Evolutionary conservation across 2,329 filamentous ascomycete genomes (phyloP), one percentile per base, ranked within the genome.

Genomic region (Dothistroma septosporum): DNA sequence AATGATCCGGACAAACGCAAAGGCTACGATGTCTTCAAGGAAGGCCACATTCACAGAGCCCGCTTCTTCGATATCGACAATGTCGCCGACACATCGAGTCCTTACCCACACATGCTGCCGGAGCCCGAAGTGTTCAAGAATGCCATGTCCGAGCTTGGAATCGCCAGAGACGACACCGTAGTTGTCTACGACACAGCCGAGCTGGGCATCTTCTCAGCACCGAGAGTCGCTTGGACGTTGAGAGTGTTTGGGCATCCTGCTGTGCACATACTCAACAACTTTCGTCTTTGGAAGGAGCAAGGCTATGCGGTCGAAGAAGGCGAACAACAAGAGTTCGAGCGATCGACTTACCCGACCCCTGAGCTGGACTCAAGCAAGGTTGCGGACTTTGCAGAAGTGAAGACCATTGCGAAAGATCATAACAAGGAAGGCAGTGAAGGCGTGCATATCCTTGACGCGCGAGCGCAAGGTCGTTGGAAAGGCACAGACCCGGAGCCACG

Each of bases 11-110:
- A 83, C 68, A 85, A 85, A 57, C 87, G 92, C 63, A 90, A 85
- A 54, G 94, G 94, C 57, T 85, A 89, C 68, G 83, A 94, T 65
- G 86, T 88, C 48, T 99, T 93, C 80, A 85, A 87, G 67, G 84
- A 91, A 73, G 85, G 87, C 73, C 90, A 91, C 70, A 94, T 99
- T 65, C 93, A 92, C 22, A 87, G 88, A 71, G 89, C 94, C 1
- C 89, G 92, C 33, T 99, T 97, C 84, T 99, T 99, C 76, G 92
- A 99, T 76, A 83, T 99, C 57, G 94, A 99, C 77, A 91, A 87
- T 70, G 85, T 96, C 73, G 91, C 94, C 71, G 92, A 99, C 76
- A 87, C 87, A 66, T 85, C 86, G 68, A 96, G 89, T 58, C 89
- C 91, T 1, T 97, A 96, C 74, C 93, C 94, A 8, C 94, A 99